Evolutionary conservation across 805 yeast species (phyloP).

Genomic region (Osmozyma mogii): DNA sequence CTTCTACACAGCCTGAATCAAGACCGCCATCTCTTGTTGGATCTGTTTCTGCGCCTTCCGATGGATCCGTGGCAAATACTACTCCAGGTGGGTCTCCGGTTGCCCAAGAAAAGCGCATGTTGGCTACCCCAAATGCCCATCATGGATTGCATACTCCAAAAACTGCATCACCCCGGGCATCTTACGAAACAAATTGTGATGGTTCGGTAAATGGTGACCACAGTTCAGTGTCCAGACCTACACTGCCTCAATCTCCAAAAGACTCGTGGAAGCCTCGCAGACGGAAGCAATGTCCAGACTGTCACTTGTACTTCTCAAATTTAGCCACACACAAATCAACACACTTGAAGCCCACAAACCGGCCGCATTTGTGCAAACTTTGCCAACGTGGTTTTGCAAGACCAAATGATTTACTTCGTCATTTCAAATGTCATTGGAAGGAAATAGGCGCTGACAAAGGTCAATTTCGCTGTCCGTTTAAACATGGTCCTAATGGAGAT

Average conservation of each 20-base stretch:
- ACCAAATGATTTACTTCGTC: constrained; percentile 79
- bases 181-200: too few species aligned
- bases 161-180: too few species aligned
- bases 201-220: too few species aligned
- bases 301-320: constrained; percentile 63
- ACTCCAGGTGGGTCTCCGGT: too few species aligned
- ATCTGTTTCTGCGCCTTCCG: too few species aligned
- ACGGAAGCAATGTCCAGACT: constrained; percentile 67
- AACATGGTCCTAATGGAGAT: constrained; percentile 21
- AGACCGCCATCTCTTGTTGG: too few species aligned
- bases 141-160: too few species aligned
- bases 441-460: constrained; percentile 60
- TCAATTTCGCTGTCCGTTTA: constrained; percentile 77
- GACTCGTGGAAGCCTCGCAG: constrained; percentile 42
- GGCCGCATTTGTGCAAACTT: constrained; percentile 72
- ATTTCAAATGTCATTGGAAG: constrained; percentile 78
- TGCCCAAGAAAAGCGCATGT: too few species aligned
- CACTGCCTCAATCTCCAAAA: background rate
- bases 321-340: constrained; percentile 78
- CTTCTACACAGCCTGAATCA: too few species aligned
- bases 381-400: constrained; percentile 85
- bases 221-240: background rate
- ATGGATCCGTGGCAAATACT: too few species aligned
- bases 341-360: constrained; percentile 59
- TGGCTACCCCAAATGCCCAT: too few species aligned